These are phyloP conservation scores for Teunomyces kruisii DNA, from an alignment of 805 yeast species.

Conservation along the genomic window DNA sequence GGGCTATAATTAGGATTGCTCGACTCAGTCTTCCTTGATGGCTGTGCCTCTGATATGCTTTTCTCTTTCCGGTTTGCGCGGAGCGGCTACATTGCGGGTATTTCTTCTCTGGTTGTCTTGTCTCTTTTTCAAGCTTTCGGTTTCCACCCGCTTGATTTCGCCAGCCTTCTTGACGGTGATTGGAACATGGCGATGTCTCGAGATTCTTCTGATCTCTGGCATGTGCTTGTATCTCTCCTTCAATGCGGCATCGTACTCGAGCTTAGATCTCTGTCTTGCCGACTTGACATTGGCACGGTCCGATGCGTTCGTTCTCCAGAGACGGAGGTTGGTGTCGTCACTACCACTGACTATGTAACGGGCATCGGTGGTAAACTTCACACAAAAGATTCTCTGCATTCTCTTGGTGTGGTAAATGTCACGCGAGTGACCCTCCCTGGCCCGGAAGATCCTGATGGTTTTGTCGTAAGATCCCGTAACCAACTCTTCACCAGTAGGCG, in stretches of 20 bases:
- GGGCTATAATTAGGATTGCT: background rate
- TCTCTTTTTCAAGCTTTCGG: conserved; percentile 70
- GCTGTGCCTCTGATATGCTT: conserved; percentile 86
- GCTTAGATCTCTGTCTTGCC: conserved; percentile 72
- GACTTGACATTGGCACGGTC: conserved; percentile 82
- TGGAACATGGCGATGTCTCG: conserved; percentile 92
- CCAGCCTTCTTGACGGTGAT: conserved; percentile 81
- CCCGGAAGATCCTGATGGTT: conserved; percentile 77
- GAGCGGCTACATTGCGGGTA: conserved; percentile 60
- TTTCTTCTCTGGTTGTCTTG: conserved; percentile 83
- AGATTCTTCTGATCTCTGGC: conserved; percentile 92
- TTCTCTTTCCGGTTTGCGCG: conserved; percentile 69
- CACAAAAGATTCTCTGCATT: conserved; percentile 92
- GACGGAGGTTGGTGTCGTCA: conserved; percentile 91
- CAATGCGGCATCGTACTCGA: conserved; percentile 88
- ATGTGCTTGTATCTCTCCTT: conserved; percentile 90
- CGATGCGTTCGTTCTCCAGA: conserved; percentile 89
- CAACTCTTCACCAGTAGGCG: conserved; percentile 95
- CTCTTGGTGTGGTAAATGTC: conserved; percentile 96
- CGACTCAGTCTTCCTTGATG: conserved; percentile 43
- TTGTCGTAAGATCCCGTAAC: conserved; percentile 96
- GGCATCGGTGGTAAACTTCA: conserved; percentile 84
- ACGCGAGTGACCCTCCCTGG: conserved; percentile 84
- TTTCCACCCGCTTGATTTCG: conserved; percentile 78
- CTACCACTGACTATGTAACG: conserved; percentile 86